Conservation (phyloP, 2,329 filamentous ascomycete species). For the Hypoxylon sp. region DNA sequence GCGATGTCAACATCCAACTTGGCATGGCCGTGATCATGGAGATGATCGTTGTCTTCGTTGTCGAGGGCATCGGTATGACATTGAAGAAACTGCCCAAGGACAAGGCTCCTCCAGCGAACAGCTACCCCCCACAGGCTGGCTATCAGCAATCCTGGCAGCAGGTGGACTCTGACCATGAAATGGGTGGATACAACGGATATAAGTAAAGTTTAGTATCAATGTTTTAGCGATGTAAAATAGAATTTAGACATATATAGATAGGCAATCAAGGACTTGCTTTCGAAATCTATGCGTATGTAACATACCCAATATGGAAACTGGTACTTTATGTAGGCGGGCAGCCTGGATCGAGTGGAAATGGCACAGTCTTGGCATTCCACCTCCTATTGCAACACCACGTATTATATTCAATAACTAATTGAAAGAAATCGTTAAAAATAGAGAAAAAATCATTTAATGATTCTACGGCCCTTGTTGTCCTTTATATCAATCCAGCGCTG, state of each 20-base stretch:
- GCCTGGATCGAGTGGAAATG: too few species aligned
- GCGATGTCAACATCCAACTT: conserved; percentile 58
- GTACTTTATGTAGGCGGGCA: not conserved
- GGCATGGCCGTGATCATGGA: conserved; percentile 67
- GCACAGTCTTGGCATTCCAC: too few species aligned
- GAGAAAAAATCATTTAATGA: too few species aligned
- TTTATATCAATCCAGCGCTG: too few species aligned
- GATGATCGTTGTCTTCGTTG: conserved; percentile 62
- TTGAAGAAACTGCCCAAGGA: conserved; percentile 51
- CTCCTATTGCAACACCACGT: too few species aligned
- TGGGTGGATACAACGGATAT: conserved; percentile 17
- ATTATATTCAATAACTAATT: too few species aligned
- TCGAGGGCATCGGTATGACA: conserved; percentile 59
- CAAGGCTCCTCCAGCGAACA: not conserved
- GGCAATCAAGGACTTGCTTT: not conserved
- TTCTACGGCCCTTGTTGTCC: too few species aligned
- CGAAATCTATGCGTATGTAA: not conserved
- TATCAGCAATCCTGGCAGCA: conserved; percentile 18
- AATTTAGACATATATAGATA: too few species aligned
- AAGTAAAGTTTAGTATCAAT: not conserved
- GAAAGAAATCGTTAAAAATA: too few species aligned
- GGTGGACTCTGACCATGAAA: conserved; percentile 23
- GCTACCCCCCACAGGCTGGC: not conserved
- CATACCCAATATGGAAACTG: not conserved
- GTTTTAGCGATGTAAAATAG: conserved; percentile 5